Evolutionary conservation across 148 eudicot species (phyloP).

Genomic region (Heliosperma pusillum): DNA sequence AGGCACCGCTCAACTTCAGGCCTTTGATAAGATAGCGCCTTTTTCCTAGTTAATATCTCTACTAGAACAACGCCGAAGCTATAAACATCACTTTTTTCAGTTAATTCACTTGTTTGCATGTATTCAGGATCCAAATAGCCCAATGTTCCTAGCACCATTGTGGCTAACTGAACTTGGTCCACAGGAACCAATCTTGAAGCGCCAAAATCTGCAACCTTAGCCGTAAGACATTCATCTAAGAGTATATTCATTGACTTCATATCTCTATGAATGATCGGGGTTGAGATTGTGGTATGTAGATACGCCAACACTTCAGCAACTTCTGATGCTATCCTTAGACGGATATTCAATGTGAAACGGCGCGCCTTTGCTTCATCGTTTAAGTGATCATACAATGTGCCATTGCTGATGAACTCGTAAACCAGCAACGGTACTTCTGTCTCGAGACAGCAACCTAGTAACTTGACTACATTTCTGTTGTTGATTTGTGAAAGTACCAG

Average conservation of each 20-base stretch:
- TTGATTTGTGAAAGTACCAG: slow-evolving; percentile 23
- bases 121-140: slow-evolving; percentile 31
- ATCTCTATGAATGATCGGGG: slow-evolving; percentile 27
- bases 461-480: slow-evolving; percentile 23
- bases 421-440: slow-evolving; percentile 22
- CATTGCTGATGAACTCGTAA: slow-evolving; percentile 23
- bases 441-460: slow-evolving; percentile 28
- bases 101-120: slow-evolving; percentile 21
- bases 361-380: slow-evolving; percentile 6
- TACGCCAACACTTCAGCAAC: slow-evolving; percentile 25
- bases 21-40: slow-evolving; percentile 1
- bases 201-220: slow-evolving; percentile 29
- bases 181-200: slow-evolving; percentile 22
- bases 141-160: slow-evolving; percentile 19
- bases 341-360: slow-evolving; percentile 8
- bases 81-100: slow-evolving; percentile 26
- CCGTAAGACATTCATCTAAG: slow-evolving; percentile 17
- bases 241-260: slow-evolving; percentile 27
- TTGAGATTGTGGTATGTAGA: slow-evolving; percentile 25
- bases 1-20: slow-evolving; percentile 15
- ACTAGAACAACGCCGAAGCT: slow-evolving; percentile 30
- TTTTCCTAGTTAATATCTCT: slow-evolving; percentile 18
- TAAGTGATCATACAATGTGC: slow-evolving; percentile 25
- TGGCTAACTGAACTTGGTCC: slow-evolving; percentile 16
- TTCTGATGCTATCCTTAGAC: slow-evolving; percentile 25